Evolutionary conservation across 352 stramenopile genomes (phyloP), one percentile per base, ranked within the genome.

Genomic region (Pythium aquatile): DNA sequence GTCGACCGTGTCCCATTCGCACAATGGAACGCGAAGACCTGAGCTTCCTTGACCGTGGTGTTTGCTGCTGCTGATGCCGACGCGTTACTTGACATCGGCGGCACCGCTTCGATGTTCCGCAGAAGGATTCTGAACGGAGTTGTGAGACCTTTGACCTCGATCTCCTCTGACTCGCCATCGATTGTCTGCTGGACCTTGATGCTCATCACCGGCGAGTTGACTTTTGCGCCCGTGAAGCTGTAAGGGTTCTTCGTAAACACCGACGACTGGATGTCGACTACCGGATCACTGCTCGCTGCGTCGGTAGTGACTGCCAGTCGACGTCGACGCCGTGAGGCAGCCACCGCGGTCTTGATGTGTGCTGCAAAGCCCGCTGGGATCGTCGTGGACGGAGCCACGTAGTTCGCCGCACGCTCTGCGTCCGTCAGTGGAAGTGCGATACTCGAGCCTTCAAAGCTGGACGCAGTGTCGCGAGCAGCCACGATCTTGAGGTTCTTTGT

Each of bases 171-270:
- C 17, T 67, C 61, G n/a, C 62, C 55, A 26, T 55, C 40, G 3
- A 63, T 49, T 13, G 62, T 53, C 3, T 75, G 71, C 16, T 61
- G 73, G 35, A 89, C 77, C 28, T 83, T 85, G 37, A 89, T 65
- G 10, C 78, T 89, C 73, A 85, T 83, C 4, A 89, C 80, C 2
- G 73, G 70, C 11, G 80, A 89, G 42, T 89, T 87, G 3, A 89
- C 54, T 0, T 67, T 68, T 14, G 63, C 75, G 2, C 74, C 77
- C 3, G 71, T 74, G 58, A 86, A 89, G 11, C 64, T 73, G 56
- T 89, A 89, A 48, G 75, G 78, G 53, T 89, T 89, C 68, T 87
- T 89, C 0, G 80, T 78, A 56, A 78, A 89, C 14, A 83, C 53
- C 28, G 76, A 86, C 7, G 80, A 87, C 51, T 87, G 80, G n/a